Conservation (phyloP, 371 early-diverging fungal genomes). For the Circinella minor region DNA sequence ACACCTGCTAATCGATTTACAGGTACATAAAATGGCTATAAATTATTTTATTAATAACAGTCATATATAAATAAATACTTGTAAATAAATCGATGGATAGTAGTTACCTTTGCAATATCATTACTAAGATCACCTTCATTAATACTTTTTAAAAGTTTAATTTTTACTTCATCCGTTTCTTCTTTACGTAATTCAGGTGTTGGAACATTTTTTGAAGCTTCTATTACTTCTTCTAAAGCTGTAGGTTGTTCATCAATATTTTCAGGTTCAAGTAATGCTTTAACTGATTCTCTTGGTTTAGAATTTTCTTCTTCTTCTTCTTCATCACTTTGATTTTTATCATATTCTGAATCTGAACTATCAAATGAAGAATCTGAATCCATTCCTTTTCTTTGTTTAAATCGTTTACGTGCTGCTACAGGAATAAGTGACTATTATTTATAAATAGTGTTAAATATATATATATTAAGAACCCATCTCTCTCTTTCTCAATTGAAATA, state of each 20-base stretch:
- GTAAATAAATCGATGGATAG: too few species aligned
- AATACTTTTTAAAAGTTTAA: conserved; percentile 38
- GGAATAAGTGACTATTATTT: conserved; percentile 47
- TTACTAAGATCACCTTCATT: conserved; percentile 48
- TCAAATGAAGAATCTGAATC: conserved; percentile 68
- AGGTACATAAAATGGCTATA: conserved; percentile 76
- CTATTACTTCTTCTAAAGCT: conserved; percentile 44
- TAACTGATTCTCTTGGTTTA: conserved; percentile 38
- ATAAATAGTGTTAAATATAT: too few species aligned
- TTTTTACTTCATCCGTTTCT: conserved; percentile 50
- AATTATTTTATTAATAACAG: background rate
- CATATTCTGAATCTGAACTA: conserved; percentile 71
- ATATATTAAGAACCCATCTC: too few species aligned
- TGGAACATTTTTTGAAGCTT: conserved; percentile 43
- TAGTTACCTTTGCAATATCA: conserved; percentile 37
- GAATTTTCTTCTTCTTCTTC: conserved; percentile 17
- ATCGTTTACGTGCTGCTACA: conserved; percentile 42
- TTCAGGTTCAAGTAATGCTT: conserved; percentile 31
- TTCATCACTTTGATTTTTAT: conserved; percentile 35
- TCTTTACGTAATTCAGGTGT: conserved; percentile 32
- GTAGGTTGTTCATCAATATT: conserved; percentile 44
- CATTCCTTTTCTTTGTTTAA: conserved; percentile 52
- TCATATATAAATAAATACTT: too few species aligned
- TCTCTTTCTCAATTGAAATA: too few species aligned
- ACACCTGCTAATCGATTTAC: conserved; percentile 80